Percentiles rank a stretch among this genome's conserved stretches.
Conservation (phyloP, 148 eudicot genomes). For the Vaccinium myrtillus region DNA sequence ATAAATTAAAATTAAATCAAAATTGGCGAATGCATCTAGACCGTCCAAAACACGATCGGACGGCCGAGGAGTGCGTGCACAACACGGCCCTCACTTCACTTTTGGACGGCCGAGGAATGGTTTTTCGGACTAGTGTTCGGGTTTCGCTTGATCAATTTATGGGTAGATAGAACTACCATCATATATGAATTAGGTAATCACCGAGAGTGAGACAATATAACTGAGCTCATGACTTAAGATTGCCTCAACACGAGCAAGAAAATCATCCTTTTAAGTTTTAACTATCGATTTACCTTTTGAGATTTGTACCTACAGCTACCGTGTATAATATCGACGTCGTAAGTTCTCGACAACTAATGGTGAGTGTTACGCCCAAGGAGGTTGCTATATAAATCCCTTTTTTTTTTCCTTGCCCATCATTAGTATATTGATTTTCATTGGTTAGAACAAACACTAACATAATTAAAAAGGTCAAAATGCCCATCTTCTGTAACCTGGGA, state of each 20-base stretch:
- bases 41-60: too few relatives aligned
- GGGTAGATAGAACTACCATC: background rate
- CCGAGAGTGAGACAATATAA: background rate
- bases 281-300: too few relatives aligned
- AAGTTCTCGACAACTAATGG: background rate
- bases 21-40: too few relatives aligned
- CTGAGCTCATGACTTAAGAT: background rate
- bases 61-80: too few relatives aligned
- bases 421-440: slow-evolving; percentile 21
- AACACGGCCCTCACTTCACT: too few relatives aligned
- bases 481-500: slow-evolving; percentile 45
- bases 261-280: too few relatives aligned
- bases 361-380: background rate
- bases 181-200: background rate
- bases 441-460: slow-evolving; percentile 16
- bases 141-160: background rate
- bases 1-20: too few relatives aligned
- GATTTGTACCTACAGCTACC: background rate
- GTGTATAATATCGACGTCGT: background rate
- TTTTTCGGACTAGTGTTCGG: background rate
- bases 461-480: slow-evolving; percentile 27
- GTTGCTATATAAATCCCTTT: slow-evolving; percentile 1
- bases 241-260: background rate
- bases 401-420: slow-evolving; percentile 10
- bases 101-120: too few relatives aligned